A percentile compares a stretch with the other conserved stretches of the same genome.
phyloP scores from a whole-genome alignment of 768 basidiomycete genomes.

The Agaricus subrufescens region DNA sequence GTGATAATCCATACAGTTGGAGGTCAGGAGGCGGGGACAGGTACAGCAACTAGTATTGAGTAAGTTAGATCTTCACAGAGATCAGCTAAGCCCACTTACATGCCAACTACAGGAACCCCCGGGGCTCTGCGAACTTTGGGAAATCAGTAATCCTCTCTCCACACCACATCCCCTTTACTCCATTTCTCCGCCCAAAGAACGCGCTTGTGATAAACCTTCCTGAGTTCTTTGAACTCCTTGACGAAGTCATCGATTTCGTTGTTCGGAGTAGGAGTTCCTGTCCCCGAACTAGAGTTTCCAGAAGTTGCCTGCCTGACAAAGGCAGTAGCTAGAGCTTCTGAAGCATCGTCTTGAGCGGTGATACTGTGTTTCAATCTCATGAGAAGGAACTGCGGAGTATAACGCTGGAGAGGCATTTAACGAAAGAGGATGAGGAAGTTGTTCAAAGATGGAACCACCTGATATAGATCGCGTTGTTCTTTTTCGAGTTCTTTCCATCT shows the following conservation, averaged over 20 bases:
- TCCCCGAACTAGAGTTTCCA: constrained; percentile 24
- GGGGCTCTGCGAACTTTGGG: not conserved
- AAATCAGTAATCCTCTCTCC: constrained; percentile 60
- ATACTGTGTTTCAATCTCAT: constrained; percentile 85
- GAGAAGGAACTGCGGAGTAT: constrained; percentile 82
- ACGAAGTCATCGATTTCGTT: constrained; percentile 84
- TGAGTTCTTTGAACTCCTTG: constrained; percentile 76
- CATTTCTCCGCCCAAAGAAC: constrained; percentile 88
- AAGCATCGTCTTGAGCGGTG: constrained; percentile 85
- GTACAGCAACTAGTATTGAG: not conserved
- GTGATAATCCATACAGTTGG: no score
- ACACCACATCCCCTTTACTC: constrained; percentile 78
- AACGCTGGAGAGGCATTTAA: constrained; percentile 47
- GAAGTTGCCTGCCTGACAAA: constrained; percentile 65
- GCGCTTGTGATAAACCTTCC: constrained; percentile 92
- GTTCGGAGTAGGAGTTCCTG: constrained; percentile 33
- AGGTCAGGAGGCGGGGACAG: not conserved
- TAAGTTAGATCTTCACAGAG: not conserved
- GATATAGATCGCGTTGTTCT: constrained; percentile 86
- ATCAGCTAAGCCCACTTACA: not conserved
- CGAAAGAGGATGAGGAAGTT: not conserved
- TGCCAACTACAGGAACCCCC: not conserved
- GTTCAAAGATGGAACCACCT: constrained; percentile 41
- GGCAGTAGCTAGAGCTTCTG: constrained; percentile 77
- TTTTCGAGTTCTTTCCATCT: constrained; percentile 86